A percentile compares a stretch with the other conserved stretches of the same genome.
Conservation (phyloP, 2,329 filamentous ascomycete genomes). For the Trichoderma sp. region DNA sequence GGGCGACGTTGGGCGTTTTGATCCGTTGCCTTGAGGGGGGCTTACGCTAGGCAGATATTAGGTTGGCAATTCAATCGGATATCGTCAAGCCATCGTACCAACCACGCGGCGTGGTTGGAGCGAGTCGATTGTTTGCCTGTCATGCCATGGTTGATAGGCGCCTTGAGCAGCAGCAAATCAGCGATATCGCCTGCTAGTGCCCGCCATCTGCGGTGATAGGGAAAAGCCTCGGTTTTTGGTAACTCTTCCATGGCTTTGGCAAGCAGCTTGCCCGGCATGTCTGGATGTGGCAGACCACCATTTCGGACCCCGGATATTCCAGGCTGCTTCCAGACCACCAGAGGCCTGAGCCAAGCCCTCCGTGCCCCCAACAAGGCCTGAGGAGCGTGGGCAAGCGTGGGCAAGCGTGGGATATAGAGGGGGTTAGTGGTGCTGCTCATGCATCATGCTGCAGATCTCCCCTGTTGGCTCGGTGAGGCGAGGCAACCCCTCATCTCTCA, state of each 20-base stretch:
- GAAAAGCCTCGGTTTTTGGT: background rate
- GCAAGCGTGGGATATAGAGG: slow-evolving; percentile 20
- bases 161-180: background rate
- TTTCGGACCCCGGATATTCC: slow-evolving; percentile 16
- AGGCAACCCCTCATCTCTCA: slow-evolving; percentile 10
- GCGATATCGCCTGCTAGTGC: background rate
- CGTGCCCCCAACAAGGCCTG: slow-evolving; percentile 6
- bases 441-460: slow-evolving; percentile 23
- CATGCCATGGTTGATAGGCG: background rate
- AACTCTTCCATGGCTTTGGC: background rate
- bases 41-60: slow-evolving; percentile 19
- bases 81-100: slow-evolving; percentile 6
- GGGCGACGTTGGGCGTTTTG: background rate
- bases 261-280: background rate
- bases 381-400: slow-evolving; percentile 14
- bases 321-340: slow-evolving; percentile 19
- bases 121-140: background rate
- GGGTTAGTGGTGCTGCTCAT: slow-evolving; percentile 15
- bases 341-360: slow-evolving; percentile 19
- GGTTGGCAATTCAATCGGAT: background rate
- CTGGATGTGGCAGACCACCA: slow-evolving; percentile 17
- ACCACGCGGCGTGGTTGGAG: background rate
- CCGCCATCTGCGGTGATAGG: background rate
- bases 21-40: slow-evolving; percentile 9
- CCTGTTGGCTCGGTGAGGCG: slow-evolving; percentile 15